A percentile compares a stretch with the other conserved stretches of the same genome.
Evolutionary conservation across 768 basidiomycete genomes (phyloP).

Genomic region (Clavulina sp.): DNA sequence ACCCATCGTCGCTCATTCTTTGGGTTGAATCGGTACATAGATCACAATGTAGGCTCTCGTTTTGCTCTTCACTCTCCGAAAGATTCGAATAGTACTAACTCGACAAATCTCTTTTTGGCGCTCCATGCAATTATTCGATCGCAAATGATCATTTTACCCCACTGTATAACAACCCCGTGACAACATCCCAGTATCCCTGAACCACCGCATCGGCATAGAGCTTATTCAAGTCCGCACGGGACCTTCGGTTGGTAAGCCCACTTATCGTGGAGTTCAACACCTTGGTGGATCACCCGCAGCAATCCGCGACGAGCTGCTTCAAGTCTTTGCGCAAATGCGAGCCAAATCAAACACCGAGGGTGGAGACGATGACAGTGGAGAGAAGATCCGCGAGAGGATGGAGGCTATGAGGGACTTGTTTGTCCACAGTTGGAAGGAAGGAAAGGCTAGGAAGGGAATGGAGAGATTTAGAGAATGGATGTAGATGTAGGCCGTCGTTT

Average conservation of each 20-base stretch:
- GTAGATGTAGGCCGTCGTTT: too few relatives aligned
- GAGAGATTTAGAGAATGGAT: neutral
- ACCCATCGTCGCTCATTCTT: too few relatives aligned
- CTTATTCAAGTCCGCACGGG: conserved; percentile 2
- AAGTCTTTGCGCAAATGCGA: neutral
- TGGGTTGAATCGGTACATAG: too few relatives aligned
- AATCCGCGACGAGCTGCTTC: neutral
- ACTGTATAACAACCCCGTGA: too few relatives aligned
- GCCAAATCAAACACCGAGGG: too few relatives aligned
- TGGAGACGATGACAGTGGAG: neutral
- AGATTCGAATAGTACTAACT: too few relatives aligned
- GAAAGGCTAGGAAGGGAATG: neutral
- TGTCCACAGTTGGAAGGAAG: neutral
- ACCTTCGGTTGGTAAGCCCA: neutral
- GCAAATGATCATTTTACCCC: too few relatives aligned
- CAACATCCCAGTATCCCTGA: neutral
- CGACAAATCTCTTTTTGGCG: too few relatives aligned
- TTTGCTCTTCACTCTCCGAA: too few relatives aligned
- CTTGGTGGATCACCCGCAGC: neutral
- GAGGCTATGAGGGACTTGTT: neutral
- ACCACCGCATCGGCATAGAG: neutral
- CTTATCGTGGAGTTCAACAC: neutral
- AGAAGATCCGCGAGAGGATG: neutral
- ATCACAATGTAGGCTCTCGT: too few relatives aligned
- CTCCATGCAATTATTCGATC: too few relatives aligned